A percentile compares a stretch with the other conserved stretches of the same genome.
Evolutionary conservation across 176 grass and related monocot genomes (phyloP).

Genomic region (Raddia distichophylla): DNA sequence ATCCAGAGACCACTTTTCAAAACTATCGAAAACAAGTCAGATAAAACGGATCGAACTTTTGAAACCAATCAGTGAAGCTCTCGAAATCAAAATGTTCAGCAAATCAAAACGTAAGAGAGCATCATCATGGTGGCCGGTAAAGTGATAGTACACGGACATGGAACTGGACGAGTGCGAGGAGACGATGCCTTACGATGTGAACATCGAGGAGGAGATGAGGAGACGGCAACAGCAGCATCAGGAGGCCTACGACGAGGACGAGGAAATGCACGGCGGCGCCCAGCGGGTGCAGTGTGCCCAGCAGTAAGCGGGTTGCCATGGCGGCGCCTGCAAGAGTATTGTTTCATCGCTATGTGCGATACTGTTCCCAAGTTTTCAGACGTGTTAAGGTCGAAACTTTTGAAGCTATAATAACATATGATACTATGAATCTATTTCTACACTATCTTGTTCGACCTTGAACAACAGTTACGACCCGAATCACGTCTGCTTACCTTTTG

Average conservation of each 20-base stretch:
- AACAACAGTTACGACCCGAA: not conserved
- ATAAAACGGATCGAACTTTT: too few species aligned
- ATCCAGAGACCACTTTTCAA: too few species aligned
- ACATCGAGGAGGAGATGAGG: slow-evolving; percentile 82
- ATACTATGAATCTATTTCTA: not conserved
- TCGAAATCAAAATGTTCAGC: too few species aligned
- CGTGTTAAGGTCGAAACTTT: not conserved
- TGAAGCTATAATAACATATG: not conserved
- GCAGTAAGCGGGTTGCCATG: slow-evolving; percentile 45
- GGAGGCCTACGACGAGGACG: slow-evolving; percentile 86
- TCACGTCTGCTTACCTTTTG: too few species aligned
- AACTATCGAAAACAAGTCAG: too few species aligned
- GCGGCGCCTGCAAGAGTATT: not conserved
- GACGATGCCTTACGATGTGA: slow-evolving; percentile 68
- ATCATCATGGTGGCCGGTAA: not conserved
- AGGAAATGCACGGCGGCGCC: slow-evolving; percentile 57
- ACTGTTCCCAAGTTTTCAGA: slow-evolving; percentile 2
- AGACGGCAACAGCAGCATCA: slow-evolving; percentile 77
- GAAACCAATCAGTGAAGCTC: too few species aligned
- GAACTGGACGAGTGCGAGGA: slow-evolving; percentile 92
- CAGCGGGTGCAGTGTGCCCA: slow-evolving; percentile 93
- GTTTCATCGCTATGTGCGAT: not conserved
- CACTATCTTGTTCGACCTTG: not conserved
- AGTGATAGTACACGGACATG: slow-evolving; percentile 59
- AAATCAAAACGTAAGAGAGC: too few species aligned